Base-by-base conservation (phyloP, 441 rosid genomes). In the Arabidopsis lyrata region DNA sequence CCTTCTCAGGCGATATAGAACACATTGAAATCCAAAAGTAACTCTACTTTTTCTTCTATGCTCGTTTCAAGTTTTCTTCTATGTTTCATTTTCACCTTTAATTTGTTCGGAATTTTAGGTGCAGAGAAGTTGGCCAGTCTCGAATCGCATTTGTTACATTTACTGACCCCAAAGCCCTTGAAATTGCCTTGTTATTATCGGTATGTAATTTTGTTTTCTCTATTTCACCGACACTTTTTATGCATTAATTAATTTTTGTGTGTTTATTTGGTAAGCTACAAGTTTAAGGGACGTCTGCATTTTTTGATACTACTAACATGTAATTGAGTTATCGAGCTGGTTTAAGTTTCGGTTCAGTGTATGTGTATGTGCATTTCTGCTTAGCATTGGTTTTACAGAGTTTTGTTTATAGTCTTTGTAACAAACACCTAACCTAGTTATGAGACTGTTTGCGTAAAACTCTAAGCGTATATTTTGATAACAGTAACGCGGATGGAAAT, bases 1-100 rank as follows among this genome's bases (percentile, higher is more conserved):
- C 98, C 49, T 92, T 89, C 78, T 87, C 99, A 36, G 99, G 98
- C 32, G 96, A 87, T 73, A 88, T 95, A 65, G 95, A 95, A 32
- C 88, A 78, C 73, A 79, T 92, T 67, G 74, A 86, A 78, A 84
- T 95, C 74, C 79, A 6, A 13, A 77, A 87, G 99, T 92, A 75
- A 15, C 38, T 41, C 16, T 6, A 13, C 9, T 6, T 8, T n/a
- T 36, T 66, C 6, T 24, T 10, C 7, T 42, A 14, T 42, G 47
- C 47, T 42, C 15, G 47, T 42, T 42, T 15, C n/a, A 45, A 20
- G 18, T 45, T 45, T 15, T 45, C 4, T 8, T n/a, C 18, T 6
- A 35, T 8, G 10, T 2, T 3, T 45, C 44, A 4, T 12, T 38
- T 32, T 27, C n/a, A 12, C 24, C 20, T 14, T 18, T 18, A 18